Percentiles rank a stretch among this genome's conserved stretches.
Evolutionary conservation across 1,284 basidiomycete species (phyloP).

Genomic region (Rhodotorula sp.): DNA sequence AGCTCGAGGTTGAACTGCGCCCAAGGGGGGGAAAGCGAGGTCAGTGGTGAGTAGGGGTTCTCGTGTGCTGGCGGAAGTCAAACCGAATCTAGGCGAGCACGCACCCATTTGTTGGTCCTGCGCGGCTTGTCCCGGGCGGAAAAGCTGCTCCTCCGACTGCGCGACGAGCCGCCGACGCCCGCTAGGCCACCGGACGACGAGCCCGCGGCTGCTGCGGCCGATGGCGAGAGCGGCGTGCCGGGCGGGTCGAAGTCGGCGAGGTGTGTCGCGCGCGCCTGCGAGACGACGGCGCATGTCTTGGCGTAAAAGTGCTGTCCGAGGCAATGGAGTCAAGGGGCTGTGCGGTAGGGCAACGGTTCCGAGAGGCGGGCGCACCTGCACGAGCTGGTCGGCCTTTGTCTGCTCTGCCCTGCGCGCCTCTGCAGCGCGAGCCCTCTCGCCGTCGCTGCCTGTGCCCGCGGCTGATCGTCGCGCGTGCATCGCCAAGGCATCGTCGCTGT

Average conservation of each 20-base stretch:
- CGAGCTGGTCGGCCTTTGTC: conserved; percentile 36
- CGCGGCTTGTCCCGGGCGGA: not conserved
- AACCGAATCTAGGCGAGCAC: not conserved
- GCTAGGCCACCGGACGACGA: not conserved
- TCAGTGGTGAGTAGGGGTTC: too few species aligned
- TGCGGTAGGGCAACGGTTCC: not conserved
- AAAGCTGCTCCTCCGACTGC: not conserved
- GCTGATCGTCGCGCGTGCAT: too few species aligned
- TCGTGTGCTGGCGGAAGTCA: too few species aligned
- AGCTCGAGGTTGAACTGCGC: conserved; percentile 52
- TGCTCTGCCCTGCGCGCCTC: not conserved
- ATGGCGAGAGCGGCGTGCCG: not conserved
- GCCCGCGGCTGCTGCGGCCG: not conserved
- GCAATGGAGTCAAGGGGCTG: conserved; percentile 24
- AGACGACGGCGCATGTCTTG: conserved; percentile 49
- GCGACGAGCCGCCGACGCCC: not conserved
- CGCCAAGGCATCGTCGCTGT: too few species aligned
- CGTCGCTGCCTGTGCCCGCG: too few species aligned
- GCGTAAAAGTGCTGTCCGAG: conserved; percentile 49
- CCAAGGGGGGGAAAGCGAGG: too few species aligned
- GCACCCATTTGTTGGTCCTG: conserved; percentile 30
- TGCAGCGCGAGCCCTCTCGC: too few species aligned
- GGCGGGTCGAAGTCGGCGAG: conserved; percentile 3
- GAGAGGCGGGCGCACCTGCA: conserved; percentile 25
- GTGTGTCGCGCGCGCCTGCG: conserved; percentile 47